Evolutionary conservation across 1,139 yeast species (phyloP), one percentile per base, ranked within the genome.

Genomic region (Zygoascus meyerae): DNA sequence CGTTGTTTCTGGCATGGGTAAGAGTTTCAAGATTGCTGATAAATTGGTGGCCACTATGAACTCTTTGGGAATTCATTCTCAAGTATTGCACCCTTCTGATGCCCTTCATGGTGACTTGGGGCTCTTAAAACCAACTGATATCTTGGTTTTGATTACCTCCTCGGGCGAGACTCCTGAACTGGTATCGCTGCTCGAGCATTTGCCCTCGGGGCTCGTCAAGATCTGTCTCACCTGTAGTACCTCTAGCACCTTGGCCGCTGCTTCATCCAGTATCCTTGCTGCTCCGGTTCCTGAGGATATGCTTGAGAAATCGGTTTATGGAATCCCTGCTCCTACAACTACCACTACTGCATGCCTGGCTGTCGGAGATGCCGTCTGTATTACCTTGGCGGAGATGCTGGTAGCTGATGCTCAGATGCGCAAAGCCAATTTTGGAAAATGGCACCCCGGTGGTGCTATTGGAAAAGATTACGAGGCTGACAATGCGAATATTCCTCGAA

Each of bases 41-140:
- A 87, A 87, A 63, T 69, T 84, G 21, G 86, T 80, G 46, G 95
- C 95, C 11, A 87, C 95, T 9, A 68, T 87, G 63, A 85, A 83
- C 60, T 86, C 95, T 1, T 70, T 87, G 50, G 82, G 90, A 31
- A 74, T 87, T 47, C 81, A 79, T 45, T 73, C 95, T 0, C 75
- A 80, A 0, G 59, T 75, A 1, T 68, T 87, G 50, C 96, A 87
- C 59, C 95, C 96, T 0, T 70, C 86, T 1, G 97, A 87, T 53
- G 96, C 96, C 0, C 69, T 89, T 29, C 97, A 87, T 62, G 97
- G 97, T 4, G 97, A 87, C 62, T 71, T 87, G 56, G 97, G 96
- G 0, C 66, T 81, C 32, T 67, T 87, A 26, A 69, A 77, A 47
- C 78, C 79, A 31, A 66, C 72, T 32, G 95, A 86, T 63, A 74